phyloP scores from a whole-genome alignment of 495 filamentous ascomycete species.

The Penicillium taxi region DNA sequence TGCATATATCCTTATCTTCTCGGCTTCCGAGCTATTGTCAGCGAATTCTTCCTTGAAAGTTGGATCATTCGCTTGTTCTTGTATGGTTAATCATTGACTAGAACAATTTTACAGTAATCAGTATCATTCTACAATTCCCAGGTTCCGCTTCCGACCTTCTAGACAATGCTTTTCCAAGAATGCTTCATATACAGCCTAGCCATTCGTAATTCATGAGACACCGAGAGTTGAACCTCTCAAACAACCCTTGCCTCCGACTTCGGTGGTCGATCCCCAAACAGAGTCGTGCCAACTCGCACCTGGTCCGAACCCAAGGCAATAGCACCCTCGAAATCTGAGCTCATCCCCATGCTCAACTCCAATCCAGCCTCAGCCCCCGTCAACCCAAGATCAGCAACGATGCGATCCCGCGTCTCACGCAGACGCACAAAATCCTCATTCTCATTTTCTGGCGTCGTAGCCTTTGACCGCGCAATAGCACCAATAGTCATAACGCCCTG shows the following conservation, averaged over 20 bases:
- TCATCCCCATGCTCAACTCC: constrained; percentile 81
- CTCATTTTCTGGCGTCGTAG: constrained; percentile 60
- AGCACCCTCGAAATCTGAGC: constrained; percentile 87
- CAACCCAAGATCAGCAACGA: constrained; percentile 44
- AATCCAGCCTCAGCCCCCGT: constrained; percentile 32
- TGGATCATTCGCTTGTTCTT: constrained; percentile 11
- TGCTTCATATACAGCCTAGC: constrained; percentile 9
- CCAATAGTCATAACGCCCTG: constrained; percentile 95
- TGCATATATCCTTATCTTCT: constrained; percentile 20
- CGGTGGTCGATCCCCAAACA: constrained; percentile 75
- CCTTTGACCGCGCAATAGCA: constrained; percentile 73
- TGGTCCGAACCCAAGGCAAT: constrained; percentile 77
- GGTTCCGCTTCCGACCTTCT: not conserved
- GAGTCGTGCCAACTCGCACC: constrained; percentile 91
- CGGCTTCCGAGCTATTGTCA: constrained; percentile 16
- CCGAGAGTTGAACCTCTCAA: constrained; percentile 5
- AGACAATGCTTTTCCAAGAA: not conserved
- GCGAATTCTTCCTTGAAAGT: constrained; percentile 10
- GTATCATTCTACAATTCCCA: constrained; percentile 12
- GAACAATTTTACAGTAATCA: not conserved
- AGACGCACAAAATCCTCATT: constrained; percentile 84
- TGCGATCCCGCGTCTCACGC: constrained; percentile 58
- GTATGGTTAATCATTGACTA: constrained; percentile 16
- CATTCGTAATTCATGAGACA: constrained; percentile 13
- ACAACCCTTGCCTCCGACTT: constrained; percentile 57